Evolutionary conservation across 208 protist genomes (phyloP), one percentile per base, ranked within the genome.

Genomic region (Trypanosoma theileri): DNA sequence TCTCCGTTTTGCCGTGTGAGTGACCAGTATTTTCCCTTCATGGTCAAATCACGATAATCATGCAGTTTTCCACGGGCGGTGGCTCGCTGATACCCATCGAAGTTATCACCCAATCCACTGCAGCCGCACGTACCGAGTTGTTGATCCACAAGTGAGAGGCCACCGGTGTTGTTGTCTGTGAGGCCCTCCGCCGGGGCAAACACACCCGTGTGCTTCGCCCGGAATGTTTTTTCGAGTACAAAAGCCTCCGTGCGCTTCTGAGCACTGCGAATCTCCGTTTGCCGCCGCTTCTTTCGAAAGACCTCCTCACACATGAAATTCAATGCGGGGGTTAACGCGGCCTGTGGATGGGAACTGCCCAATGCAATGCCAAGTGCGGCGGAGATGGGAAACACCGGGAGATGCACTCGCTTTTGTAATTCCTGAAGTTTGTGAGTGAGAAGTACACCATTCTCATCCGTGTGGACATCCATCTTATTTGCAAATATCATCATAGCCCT

Each of bases 351-450:
- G 40, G 79, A 54, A 12, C 70, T 59, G 1, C 88, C 88, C 4
- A 94, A 74, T 24, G 71, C 75, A 17, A 89, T 81, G 26, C 89
- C 92, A 1, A 86, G 73, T 13, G 88, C 84, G 0, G 93, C 90
- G 0, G 93, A 97, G n/a, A 97, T 78, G 13, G 91, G 88, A 66
- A 96, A 97, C 16, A 97, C 91, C 0, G 93, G 91, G 0, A 96
- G 59, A 0, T 63, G 51, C 22, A 89, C 75, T 35, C 85, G 74
- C 45, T 69, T 70, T 73, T 79, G 24, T 35, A 97, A 78, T 71
- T 91, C 88, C 64, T 73, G 61, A 22, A 96, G 71, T 71, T 93
- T 92, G 12, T 77, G 63, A 24, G 54, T 31, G 40, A 83, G 85
- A 12, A 69, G 55, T 1, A 42, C 66, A 4, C 91, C 89, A 6